A percentile compares a stretch with the other conserved stretches of the same genome.
Evolutionary conservation across 148 eudicot species (phyloP).

Genomic region (Camellia granthamiana): DNA sequence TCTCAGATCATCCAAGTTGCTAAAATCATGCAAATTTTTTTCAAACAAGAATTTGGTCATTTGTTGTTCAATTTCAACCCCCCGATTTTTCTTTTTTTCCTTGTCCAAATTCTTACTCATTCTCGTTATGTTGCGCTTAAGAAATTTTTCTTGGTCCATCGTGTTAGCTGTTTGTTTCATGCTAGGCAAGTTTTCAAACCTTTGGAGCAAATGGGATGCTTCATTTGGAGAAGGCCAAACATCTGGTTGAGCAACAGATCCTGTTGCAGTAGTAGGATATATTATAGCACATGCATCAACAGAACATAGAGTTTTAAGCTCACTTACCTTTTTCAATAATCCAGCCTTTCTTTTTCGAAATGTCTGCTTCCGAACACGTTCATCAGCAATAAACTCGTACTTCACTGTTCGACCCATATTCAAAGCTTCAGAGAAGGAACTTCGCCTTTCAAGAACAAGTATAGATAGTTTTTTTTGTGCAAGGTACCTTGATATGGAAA

Average conservation of each 20-base stretch:
- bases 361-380: slow-evolving; percentile 15
- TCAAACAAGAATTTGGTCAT: slow-evolving; percentile 1
- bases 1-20: slow-evolving; percentile 8
- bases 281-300: slow-evolving; percentile 23
- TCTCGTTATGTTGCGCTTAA: not conserved
- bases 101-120: slow-evolving; percentile 3
- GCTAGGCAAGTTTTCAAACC: not conserved
- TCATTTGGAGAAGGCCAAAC: slow-evolving; percentile 13
- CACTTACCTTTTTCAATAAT: slow-evolving; percentile 18
- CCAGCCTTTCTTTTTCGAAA: slow-evolving; percentile 13
- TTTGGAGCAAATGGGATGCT: slow-evolving; percentile 7
- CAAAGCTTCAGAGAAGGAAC: not conserved
- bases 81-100: not conserved
- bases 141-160: not conserved
- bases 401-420: slow-evolving; percentile 16
- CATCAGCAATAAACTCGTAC: slow-evolving; percentile 10
- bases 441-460: not conserved
- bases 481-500: not conserved
- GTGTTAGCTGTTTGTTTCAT: not conserved
- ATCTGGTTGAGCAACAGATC: not conserved
- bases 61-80: slow-evolving; percentile 8
- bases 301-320: slow-evolving; percentile 15
- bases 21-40: not conserved
- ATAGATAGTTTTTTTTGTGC: no score
- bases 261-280: not conserved